Conservation (phyloP, 1,284 basidiomycete genomes). For the Baeospora myosura region DNA sequence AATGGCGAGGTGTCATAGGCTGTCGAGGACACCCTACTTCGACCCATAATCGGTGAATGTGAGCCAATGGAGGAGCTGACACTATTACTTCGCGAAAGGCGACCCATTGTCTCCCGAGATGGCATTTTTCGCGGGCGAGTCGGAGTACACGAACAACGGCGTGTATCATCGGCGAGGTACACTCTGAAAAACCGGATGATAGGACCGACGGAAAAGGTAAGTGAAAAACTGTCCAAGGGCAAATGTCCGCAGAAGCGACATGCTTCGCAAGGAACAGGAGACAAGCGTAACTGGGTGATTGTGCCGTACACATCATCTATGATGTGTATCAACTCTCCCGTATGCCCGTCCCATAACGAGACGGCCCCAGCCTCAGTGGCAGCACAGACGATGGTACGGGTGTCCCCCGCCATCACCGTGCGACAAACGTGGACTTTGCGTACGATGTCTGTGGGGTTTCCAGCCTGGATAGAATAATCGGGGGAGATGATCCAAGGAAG, state of each 20-base stretch:
- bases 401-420: slow-evolving; percentile 41
- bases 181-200: slow-evolving; percentile 54
- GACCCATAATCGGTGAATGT: slow-evolving; percentile 36
- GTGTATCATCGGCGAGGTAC: slow-evolving; percentile 49
- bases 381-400: slow-evolving; percentile 48
- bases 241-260: slow-evolving; percentile 65
- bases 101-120: slow-evolving; percentile 37
- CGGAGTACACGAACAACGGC: slow-evolving; percentile 59
- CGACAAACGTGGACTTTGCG: slow-evolving; percentile 44
- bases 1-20: slow-evolving; percentile 47
- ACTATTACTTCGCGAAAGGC: slow-evolving; percentile 55
- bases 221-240: slow-evolving; percentile 52
- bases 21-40: slow-evolving; percentile 34
- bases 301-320: slow-evolving; percentile 52
- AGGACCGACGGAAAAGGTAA: slow-evolving; percentile 57
- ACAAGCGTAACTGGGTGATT: slow-evolving; percentile 46
- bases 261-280: slow-evolving; percentile 38
- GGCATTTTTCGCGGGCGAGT: slow-evolving; percentile 37
- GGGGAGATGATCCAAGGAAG: slow-evolving; percentile 30
- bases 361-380: slow-evolving; percentile 62
- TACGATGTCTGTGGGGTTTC: slow-evolving; percentile 48
- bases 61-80: slow-evolving; percentile 38
- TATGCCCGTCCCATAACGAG: slow-evolving; percentile 61
- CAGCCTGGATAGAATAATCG: slow-evolving; percentile 46
- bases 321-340: slow-evolving; percentile 51